phyloP scores from a whole-genome alignment of 495 filamentous ascomycete species.

The Annulohypoxylon nitens region DNA sequence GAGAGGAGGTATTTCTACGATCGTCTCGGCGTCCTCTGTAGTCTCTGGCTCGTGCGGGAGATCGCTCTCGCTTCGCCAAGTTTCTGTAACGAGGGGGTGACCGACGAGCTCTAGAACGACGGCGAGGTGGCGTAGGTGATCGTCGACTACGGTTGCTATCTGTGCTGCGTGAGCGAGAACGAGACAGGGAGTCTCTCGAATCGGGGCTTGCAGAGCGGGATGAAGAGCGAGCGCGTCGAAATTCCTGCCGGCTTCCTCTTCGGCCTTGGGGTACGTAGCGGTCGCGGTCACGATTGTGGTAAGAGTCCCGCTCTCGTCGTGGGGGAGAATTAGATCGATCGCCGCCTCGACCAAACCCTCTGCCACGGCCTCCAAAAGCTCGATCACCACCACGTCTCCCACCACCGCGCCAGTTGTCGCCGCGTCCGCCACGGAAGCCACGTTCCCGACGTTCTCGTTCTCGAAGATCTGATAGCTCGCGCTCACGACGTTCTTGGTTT shows the following conservation, averaged over 20 bases:
- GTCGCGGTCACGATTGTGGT: slow-evolving; percentile 59
- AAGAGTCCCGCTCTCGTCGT: slow-evolving; percentile 58
- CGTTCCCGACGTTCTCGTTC: slow-evolving; percentile 81
- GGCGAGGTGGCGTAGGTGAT: slow-evolving; percentile 55
- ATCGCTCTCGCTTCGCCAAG: slow-evolving; percentile 59
- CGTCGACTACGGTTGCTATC: slow-evolving; percentile 51
- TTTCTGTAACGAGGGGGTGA: slow-evolving; percentile 56
- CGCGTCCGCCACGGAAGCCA: slow-evolving; percentile 69
- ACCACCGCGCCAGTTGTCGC: slow-evolving; percentile 59
- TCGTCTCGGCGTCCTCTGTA: slow-evolving; percentile 44
- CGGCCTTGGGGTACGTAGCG: slow-evolving; percentile 62
- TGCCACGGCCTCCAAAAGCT: slow-evolving; percentile 60
- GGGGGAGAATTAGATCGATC: slow-evolving; percentile 74
- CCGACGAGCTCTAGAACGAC: slow-evolving; percentile 58
- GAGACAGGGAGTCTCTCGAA: slow-evolving; percentile 46
- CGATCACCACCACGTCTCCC: slow-evolving; percentile 61
- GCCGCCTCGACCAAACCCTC: slow-evolving; percentile 59
- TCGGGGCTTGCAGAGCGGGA: slow-evolving; percentile 46
- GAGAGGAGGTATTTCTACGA: slow-evolving; percentile 52
- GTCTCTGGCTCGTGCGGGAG: slow-evolving; percentile 49
- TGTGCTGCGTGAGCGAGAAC: slow-evolving; percentile 54
- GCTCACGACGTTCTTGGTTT: slow-evolving; percentile 67
- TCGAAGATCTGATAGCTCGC: slow-evolving; percentile 74
- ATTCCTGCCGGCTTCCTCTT: slow-evolving; percentile 53
- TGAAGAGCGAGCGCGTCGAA: slow-evolving; percentile 49